phyloP scores from a whole-genome alignment of 140 eudicot genomes.

The Anethum foeniculum region DNA sequence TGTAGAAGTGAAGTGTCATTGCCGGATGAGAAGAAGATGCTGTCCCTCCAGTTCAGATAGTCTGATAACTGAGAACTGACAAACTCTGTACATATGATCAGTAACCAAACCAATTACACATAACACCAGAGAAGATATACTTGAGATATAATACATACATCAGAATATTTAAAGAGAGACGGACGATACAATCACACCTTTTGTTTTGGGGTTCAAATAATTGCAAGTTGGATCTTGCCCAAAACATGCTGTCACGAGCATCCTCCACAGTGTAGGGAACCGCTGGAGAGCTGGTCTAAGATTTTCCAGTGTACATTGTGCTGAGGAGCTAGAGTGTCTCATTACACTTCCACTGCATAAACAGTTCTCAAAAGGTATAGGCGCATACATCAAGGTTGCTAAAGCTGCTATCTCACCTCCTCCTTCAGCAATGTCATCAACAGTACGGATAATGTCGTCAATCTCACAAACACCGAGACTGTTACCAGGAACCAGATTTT shows the following conservation, averaged over 20 bases:
- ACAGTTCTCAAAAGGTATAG: constrained; percentile 85
- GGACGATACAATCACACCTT: constrained; percentile 33
- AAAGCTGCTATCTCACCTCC: constrained; percentile 95
- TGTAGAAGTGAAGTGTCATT: constrained; percentile 85
- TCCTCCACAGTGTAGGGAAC: constrained; percentile 88
- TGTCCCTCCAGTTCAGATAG: constrained; percentile 87
- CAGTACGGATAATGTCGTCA: constrained; percentile 65
- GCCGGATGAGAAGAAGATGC: constrained; percentile 72
- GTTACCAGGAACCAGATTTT: constrained; percentile 39
- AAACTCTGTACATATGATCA: constrained; percentile 33
- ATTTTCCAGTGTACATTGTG: constrained; percentile 92
- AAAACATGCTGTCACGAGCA: constrained; percentile 78
- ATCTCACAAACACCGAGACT: constrained; percentile 50
- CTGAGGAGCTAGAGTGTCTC: constrained; percentile 64
- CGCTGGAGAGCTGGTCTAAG: constrained; percentile 88
- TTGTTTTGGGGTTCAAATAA: constrained; percentile 45
- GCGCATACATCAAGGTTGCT: constrained; percentile 90
- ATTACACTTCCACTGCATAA: constrained; percentile 86
- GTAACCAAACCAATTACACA: constrained; percentile 2
- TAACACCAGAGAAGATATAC: background rate
- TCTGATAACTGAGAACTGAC: constrained; percentile 60
- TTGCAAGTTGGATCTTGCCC: constrained; percentile 70
- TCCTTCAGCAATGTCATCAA: constrained; percentile 98
- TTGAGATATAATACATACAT: constrained; percentile 8
- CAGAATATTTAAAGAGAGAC: constrained; percentile 12